Percentiles rank a stretch among this genome's conserved stretches.
These are phyloP conservation scores for Pisolithus orientalis DNA, from an alignment of 768 basidiomycete species.

Conservation along the genomic window DNA sequence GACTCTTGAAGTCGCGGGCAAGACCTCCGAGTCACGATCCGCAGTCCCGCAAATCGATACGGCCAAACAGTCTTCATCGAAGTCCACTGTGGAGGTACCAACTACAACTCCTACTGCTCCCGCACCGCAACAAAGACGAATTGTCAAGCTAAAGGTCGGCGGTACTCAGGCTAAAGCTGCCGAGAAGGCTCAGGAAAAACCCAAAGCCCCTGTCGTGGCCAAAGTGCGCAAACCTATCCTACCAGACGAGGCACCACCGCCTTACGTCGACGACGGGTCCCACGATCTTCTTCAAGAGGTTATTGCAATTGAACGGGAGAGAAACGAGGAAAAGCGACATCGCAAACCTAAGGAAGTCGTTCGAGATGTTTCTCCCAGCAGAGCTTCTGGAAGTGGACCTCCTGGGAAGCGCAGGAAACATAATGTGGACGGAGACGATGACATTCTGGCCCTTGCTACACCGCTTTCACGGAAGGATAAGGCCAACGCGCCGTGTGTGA, in stretches of 20 bases:
- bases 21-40: slow-evolving; percentile 28
- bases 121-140: slow-evolving; percentile 40
- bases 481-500: slow-evolving; percentile 26
- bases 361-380: slow-evolving; percentile 31
- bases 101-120: slow-evolving; percentile 14
- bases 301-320: slow-evolving; percentile 69
- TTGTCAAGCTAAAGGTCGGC: slow-evolving; percentile 67
- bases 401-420: slow-evolving; percentile 56
- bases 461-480: slow-evolving; percentile 52
- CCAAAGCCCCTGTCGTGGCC: slow-evolving; percentile 33
- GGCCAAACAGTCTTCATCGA: slow-evolving; percentile 16
- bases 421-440: slow-evolving; percentile 47
- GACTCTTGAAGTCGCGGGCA: slow-evolving; percentile 65
- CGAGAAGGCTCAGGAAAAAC: slow-evolving; percentile 20
- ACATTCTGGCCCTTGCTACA: slow-evolving; percentile 54
- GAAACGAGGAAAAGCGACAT: slow-evolving; percentile 47
- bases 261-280: slow-evolving; percentile 75
- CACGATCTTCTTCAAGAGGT: slow-evolving; percentile 79
- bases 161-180: slow-evolving; percentile 30
- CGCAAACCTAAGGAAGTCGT: slow-evolving; percentile 36
- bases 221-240: slow-evolving; percentile 40
- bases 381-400: slow-evolving; percentile 32
- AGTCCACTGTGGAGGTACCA: slow-evolving; percentile 10
- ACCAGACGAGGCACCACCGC: slow-evolving; percentile 46
- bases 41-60: slow-evolving; percentile 20